Evolutionary conservation across 2,329 filamentous ascomycete genomes (phyloP).

Genomic region (Chaetomium strumarium): DNA sequence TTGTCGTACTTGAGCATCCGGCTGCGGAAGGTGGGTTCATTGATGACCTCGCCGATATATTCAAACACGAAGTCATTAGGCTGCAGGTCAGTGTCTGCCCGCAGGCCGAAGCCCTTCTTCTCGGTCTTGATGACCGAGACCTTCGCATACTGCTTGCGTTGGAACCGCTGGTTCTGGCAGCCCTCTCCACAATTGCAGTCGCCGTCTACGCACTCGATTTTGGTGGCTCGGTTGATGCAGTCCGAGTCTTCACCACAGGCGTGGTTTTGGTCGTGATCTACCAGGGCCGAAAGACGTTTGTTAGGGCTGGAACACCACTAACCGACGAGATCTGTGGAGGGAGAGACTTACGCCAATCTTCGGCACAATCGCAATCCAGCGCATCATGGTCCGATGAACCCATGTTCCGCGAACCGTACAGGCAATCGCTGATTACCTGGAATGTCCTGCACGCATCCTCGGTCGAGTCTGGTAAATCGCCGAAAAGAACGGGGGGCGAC

Average conservation of each 20-base stretch:
- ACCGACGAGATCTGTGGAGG: slow-evolving; percentile 7
- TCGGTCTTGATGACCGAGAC: slow-evolving; percentile 97
- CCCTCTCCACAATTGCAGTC: slow-evolving; percentile 81
- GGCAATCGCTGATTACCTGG: slow-evolving; percentile 74
- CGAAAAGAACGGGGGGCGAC: slow-evolving; percentile 51
- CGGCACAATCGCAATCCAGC: slow-evolving; percentile 89
- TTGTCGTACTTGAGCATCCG: slow-evolving; percentile 92
- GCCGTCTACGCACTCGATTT: slow-evolving; percentile 84
- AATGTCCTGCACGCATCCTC: slow-evolving; percentile 70
- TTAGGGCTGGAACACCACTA: slow-evolving; percentile 12
- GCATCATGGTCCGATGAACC: slow-evolving; percentile 85
- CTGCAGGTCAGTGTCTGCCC: slow-evolving; percentile 69
- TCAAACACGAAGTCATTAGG: slow-evolving; percentile 93
- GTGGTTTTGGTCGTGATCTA: slow-evolving; percentile 62
- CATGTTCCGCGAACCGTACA: slow-evolving; percentile 86
- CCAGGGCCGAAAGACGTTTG: slow-evolving; percentile 13
- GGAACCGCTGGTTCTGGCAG: slow-evolving; percentile 94
- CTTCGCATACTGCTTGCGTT: slow-evolving; percentile 79
- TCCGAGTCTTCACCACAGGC: slow-evolving; percentile 95
- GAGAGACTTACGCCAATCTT: slow-evolving; percentile 82
- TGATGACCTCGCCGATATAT: slow-evolving; percentile 97
- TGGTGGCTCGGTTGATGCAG: slow-evolving; percentile 96
- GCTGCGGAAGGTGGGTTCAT: slow-evolving; percentile 79
- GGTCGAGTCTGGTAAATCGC: slow-evolving; percentile 72
- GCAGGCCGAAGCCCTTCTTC: slow-evolving; percentile 92